Conservation (phyloP, 192 early-diverging fungal genomes). For the Chytriomyces confervae region DNA sequence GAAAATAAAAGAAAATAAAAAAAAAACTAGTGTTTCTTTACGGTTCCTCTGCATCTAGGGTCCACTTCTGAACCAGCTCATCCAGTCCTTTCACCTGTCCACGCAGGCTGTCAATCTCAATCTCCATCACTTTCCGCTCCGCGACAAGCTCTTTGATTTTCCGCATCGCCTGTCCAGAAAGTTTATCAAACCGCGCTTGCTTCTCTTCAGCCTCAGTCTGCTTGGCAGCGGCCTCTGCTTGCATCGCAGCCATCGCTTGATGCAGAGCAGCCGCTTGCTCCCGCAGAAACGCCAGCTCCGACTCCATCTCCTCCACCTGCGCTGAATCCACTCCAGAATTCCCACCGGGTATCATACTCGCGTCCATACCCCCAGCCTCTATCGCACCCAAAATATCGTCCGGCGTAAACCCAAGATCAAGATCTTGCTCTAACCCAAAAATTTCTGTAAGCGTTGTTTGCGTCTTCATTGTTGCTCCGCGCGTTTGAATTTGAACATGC, state of each 20-base stretch:
- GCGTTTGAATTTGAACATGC: conserved; percentile 58
- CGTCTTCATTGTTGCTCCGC: conserved; percentile 31
- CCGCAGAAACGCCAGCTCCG: conserved; percentile 31
- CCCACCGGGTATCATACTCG: neutral
- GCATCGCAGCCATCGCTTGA: conserved; percentile 13
- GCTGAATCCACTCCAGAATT: conserved; percentile 2
- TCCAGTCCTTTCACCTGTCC: conserved; percentile 40
- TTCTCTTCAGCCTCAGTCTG: conserved; percentile 32
- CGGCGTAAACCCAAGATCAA: neutral
- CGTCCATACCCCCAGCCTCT: neutral
- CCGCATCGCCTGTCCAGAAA: conserved; percentile 46
- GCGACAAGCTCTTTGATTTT: conserved; percentile 59
- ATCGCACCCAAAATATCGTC: neutral
- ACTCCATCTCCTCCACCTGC: conserved; percentile 15
- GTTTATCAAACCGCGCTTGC: conserved; percentile 47
- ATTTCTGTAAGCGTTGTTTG: conserved; percentile 37
- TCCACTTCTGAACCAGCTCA: conserved; percentile 22
- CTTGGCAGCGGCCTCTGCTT: conserved; percentile 31
- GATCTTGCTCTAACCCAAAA: conserved; percentile 1
- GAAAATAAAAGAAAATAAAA: neutral
- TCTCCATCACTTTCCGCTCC: conserved; percentile 49
- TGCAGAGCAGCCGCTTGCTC: conserved; percentile 5
- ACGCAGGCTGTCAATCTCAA: conserved; percentile 41
- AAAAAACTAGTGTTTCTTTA: conserved; percentile 22
- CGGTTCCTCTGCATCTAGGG: neutral